Evolutionary conservation across 2,329 filamentous ascomycete species (phyloP).

Genomic region (Daldinia eschscholtzii): DNA sequence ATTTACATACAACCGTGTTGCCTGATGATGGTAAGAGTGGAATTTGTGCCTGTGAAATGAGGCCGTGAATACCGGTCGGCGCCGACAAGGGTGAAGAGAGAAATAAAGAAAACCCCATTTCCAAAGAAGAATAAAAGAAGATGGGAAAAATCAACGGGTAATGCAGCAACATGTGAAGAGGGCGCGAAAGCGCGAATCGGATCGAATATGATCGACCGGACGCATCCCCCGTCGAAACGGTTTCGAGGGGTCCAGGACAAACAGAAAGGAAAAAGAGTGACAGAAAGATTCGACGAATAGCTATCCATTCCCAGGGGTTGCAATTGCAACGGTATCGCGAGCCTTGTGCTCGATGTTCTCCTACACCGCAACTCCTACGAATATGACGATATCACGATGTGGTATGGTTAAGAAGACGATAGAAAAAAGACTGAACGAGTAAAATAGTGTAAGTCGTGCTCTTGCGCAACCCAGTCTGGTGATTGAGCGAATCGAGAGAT

Average conservation of each 20-base stretch:
- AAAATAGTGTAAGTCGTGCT: conserved; percentile 28
- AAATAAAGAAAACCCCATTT: not conserved
- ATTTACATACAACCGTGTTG: conserved; percentile 32
- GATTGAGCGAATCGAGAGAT: conserved; percentile 24
- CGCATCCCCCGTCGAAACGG: conserved; percentile 31
- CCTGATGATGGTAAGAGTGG: conserved; percentile 41
- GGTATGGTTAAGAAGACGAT: conserved; percentile 17
- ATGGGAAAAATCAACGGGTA: conserved; percentile 32
- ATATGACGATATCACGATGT: conserved; percentile 28
- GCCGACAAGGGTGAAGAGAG: conserved; percentile 18
- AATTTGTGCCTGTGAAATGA: conserved; percentile 8
- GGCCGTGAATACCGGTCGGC: conserved; percentile 27
- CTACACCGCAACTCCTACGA: conserved; percentile 42
- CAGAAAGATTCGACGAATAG: conserved; percentile 15
- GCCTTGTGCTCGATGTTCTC: conserved; percentile 29
- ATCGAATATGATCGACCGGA: conserved; percentile 41
- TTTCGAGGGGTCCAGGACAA: conserved; percentile 29
- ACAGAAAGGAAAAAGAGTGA: conserved; percentile 3
- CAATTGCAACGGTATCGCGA: conserved; percentile 40
- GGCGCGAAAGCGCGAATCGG: conserved; percentile 37
- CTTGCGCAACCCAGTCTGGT: conserved; percentile 34
- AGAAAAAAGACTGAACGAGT: conserved; percentile 25
- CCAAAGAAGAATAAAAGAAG: not conserved
- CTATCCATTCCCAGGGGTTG: conserved; percentile 26
- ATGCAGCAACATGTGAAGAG: conserved; percentile 41